Base-by-base conservation (phyloP, 2,329 filamentous ascomycete genomes). In the Alternaria arborescens region DNA sequence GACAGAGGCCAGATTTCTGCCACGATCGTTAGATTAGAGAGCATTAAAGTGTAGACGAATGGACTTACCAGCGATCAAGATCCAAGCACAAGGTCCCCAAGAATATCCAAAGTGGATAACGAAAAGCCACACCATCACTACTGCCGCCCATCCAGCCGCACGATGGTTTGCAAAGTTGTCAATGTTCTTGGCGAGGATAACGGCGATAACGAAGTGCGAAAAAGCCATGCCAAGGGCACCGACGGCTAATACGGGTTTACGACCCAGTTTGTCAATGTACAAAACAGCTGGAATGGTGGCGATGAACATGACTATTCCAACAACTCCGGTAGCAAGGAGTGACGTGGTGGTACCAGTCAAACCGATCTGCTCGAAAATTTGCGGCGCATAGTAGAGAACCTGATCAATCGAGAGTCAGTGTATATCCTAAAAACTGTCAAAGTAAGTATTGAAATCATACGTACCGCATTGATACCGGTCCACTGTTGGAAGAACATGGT, bases 1-100 rank as follows among this genome's bases (percentile, higher is more conserved):
- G 86, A 88, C 5, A 92, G 78, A 0, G 90, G 91, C 88, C 89
- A 93, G 42, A 93, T 87, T 77, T 93, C 91, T 59, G n/a, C 8
- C 6, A 6, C 8, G 8, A 12, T 8, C 2, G n/a, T 59, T 28
- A 59, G 34, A 22, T 2, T 12, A 4, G 1, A 4, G 16, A 4
- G 3, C 8, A 14, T 11, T 12, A 10, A 20, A 14, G 22, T 2
- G 18, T 7, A 6, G 28, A 4, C 3, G 4, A 20, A 0, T 16
- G 2, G 5, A 14, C 57, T 42, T 60, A 51, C 57, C 57, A 2
- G 89, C 86, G 1, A 92, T 85, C 56, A 93, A 83, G 61, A 92
- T 91, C 91, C 91, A 93, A 0, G 88, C 86, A 68, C 87, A 89
- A 3, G 90, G 90, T 0, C 90, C 89, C 90, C 90, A 93, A 0